Percentiles rank a stretch among this genome's conserved stretches.
Conservation (phyloP, 176 grass and related monocot genomes). For the Triticum dicoccoides region DNA sequence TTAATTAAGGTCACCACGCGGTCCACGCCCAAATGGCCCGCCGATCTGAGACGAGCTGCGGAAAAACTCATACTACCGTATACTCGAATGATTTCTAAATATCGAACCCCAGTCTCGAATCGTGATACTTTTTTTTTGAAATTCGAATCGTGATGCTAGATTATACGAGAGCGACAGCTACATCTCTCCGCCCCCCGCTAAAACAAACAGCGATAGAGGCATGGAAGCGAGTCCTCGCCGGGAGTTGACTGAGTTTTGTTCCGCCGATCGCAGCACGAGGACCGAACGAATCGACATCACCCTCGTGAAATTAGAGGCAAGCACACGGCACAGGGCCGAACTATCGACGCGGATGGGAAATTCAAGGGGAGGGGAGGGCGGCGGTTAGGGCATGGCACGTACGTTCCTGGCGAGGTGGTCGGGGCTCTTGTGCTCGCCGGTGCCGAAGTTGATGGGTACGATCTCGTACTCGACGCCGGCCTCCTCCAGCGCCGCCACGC, state of each 20-base stretch:
- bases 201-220: neutral
- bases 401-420: slow-evolving; percentile 64
- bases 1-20: neutral
- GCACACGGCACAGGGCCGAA: neutral
- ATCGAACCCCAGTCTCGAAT: neutral
- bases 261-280: neutral
- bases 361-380: no score
- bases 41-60: neutral
- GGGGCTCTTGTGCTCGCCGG: slow-evolving; percentile 65
- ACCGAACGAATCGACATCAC: neutral
- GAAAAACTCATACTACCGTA: neutral
- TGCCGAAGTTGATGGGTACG: slow-evolving; percentile 53
- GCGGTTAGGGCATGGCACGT: neutral
- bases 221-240: neutral
- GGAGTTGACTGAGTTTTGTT: neutral
- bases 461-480: slow-evolving; percentile 60
- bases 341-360: neutral
- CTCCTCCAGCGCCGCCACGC: slow-evolving; percentile 48
- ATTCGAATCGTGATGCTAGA: no score
- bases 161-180: neutral
- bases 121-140: no score
- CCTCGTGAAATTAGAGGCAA: neutral
- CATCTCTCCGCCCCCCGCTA: neutral
- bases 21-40: neutral
- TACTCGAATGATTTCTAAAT: no score